phyloP scores from a whole-genome alignment of 352 stramenopile genomes.

The Phytophthora fragariae region DNA sequence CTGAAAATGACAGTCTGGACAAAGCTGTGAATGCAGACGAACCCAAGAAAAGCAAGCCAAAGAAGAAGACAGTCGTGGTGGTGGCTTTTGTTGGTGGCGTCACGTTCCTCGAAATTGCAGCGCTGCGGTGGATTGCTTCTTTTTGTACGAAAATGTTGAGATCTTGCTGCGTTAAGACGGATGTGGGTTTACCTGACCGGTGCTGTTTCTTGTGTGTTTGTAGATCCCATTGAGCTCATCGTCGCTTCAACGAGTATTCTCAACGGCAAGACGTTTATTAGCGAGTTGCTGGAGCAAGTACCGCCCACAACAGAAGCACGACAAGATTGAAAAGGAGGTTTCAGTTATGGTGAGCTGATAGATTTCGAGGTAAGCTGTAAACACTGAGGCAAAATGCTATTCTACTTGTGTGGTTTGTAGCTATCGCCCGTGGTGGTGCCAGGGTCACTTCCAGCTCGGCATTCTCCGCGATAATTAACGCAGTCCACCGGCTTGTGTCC shows the following conservation, averaged over 20 bases:
- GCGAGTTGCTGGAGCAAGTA: constrained; percentile 58
- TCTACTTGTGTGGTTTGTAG: constrained; percentile 66
- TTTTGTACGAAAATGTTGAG: constrained; percentile 53
- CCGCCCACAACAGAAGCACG: constrained; percentile 36
- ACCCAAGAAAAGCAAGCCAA: constrained; percentile 27
- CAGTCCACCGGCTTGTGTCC: constrained; percentile 82
- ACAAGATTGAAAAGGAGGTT: constrained; percentile 9
- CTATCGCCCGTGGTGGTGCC: constrained; percentile 70
- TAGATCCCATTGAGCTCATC: constrained; percentile 73
- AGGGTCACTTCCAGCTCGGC: constrained; percentile 59
- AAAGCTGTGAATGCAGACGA: constrained; percentile 8
- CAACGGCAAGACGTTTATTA: constrained; percentile 64
- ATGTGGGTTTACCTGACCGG: constrained; percentile 12
- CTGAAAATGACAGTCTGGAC: constrained; percentile 22
- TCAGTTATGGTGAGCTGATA: constrained; percentile 7
- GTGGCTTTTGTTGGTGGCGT: constrained; percentile 78
- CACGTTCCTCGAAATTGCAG: constrained; percentile 77
- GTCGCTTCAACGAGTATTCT: constrained; percentile 66
- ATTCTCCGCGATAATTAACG: constrained; percentile 83
- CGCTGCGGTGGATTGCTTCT: constrained; percentile 71
- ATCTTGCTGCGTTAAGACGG: background rate
- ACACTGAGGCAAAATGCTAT: constrained; percentile 4
- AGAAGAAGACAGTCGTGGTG: constrained; percentile 65
- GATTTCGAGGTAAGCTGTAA: constrained; percentile 17
- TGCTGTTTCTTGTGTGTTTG: constrained; percentile 3